phyloP scores from a whole-genome alignment of 1,284 basidiomycete genomes.

The Ganoderma leucocontextum region DNA sequence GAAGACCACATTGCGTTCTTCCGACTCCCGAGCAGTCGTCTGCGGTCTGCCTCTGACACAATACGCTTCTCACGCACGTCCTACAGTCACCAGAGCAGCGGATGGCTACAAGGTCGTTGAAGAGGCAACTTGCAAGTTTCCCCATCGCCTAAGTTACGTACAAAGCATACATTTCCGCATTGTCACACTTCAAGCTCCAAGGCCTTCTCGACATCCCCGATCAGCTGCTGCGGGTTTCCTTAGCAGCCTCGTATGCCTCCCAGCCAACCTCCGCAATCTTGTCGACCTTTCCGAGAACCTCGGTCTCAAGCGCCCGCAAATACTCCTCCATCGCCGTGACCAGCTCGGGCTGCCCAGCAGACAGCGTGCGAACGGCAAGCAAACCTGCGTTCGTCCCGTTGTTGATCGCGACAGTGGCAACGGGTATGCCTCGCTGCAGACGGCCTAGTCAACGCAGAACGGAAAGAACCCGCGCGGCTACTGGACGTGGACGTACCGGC shows the following conservation, averaged over 20 bases:
- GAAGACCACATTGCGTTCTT: not conserved
- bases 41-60: not conserved
- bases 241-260: slow-evolving; percentile 72
- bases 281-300: slow-evolving; percentile 88
- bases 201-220: not conserved
- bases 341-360: slow-evolving; percentile 75
- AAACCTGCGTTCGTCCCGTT: slow-evolving; percentile 95
- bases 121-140: no score
- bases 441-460: slow-evolving; percentile 19
- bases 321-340: slow-evolving; percentile 80
- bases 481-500: slow-evolving; percentile 72
- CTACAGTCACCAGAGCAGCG: no score
- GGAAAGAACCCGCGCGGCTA: not conserved
- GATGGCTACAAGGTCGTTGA: no score
- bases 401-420: slow-evolving; percentile 97
- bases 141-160: not conserved
- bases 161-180: not conserved
- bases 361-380: slow-evolving; percentile 90
- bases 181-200: not conserved
- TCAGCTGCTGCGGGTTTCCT: slow-evolving; percentile 1
- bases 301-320: slow-evolving; percentile 77
- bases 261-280: slow-evolving; percentile 84
- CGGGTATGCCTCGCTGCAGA: slow-evolving; percentile 89
- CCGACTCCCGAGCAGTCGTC: not conserved
- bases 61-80: not conserved